Percentiles rank a stretch among this genome's conserved stretches.
phyloP scores from a whole-genome alignment of 1,284 basidiomycete genomes.

The Cryptococcus depauperatus region DNA sequence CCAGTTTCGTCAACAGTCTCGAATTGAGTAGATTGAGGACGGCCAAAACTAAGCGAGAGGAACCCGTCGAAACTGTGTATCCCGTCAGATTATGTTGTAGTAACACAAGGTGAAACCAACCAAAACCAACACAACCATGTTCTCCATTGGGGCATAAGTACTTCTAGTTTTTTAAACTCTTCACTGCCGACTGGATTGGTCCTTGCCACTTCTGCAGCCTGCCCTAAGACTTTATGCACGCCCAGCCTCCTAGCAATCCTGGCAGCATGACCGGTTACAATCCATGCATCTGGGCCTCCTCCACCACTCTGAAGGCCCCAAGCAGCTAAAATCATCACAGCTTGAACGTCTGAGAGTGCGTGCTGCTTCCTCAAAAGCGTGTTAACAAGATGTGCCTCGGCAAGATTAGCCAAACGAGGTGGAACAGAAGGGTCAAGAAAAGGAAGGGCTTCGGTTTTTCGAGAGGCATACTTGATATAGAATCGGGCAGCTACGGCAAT shows the following conservation, averaged over 20 bases:
- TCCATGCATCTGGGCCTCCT: constrained; percentile 31
- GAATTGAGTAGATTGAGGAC: constrained; percentile 26
- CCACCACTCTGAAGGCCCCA: constrained; percentile 34
- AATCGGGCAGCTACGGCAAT: constrained; percentile 29
- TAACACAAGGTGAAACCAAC: constrained; percentile 3
- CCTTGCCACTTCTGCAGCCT: constrained; percentile 18
- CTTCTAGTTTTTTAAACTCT: constrained; percentile 21
- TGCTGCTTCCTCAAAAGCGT: constrained; percentile 34
- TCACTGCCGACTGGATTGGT: constrained; percentile 15
- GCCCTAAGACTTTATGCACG: constrained; percentile 21
- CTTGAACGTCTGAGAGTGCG: constrained; percentile 34
- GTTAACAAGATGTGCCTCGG: constrained; percentile 31
- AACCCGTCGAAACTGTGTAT: constrained; percentile 33
- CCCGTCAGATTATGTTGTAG: constrained; percentile 2
- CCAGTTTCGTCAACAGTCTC: constrained; percentile 24
- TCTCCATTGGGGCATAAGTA: constrained; percentile 29
- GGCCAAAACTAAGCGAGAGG: constrained; percentile 28
- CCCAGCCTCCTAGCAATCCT: constrained; percentile 25
- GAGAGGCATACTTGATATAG: constrained; percentile 18
- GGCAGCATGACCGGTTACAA: constrained; percentile 33
- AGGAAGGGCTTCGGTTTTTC: constrained; percentile 11
- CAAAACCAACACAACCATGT: constrained; percentile 29
- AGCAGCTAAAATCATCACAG: constrained; percentile 30
- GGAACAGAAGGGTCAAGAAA: constrained; percentile 16
- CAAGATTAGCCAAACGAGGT: constrained; percentile 25